Evolutionary conservation across 768 basidiomycete genomes (phyloP), one percentile per base, ranked within the genome.

Genomic region (Leccinum longicurvipes): DNA sequence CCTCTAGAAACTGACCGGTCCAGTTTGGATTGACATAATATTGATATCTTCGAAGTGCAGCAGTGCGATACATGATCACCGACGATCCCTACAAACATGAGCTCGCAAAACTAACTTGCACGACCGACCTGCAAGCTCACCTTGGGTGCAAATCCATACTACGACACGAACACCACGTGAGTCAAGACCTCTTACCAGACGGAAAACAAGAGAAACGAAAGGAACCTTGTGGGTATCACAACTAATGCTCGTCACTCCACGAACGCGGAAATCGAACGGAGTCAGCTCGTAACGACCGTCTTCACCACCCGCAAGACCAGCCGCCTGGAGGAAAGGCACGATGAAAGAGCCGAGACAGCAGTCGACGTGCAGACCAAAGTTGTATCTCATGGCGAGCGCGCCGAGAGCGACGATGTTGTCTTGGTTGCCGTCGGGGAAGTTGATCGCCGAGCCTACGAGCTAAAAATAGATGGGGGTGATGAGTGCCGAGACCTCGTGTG

Each of bases 71-170:
- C 94, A 98, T 97, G 64, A 98, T 85, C 41, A 97, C 92, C 15
- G 94, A 97, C 12, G 89, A 86, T 51, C 87, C 95, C 90, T 93
- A 60, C 7, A 14, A 19, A 19, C 10, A 8, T 47, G 27, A 48
- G 28, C 14, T 51, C 29, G 25, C 39, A 48, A 34, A 49, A 6
- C n/a, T 7, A 3, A 15, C 6, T 7, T 21, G 14, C 44, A 45
- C 42, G 12, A 27, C 47, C 14, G 28, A 46, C 36, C 44, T 36
- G 34, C 34, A 10, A 48, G 59, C 69, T 42, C 36, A 85, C 91
- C 80, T 98, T 98, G 14, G 94, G 93, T 21, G 94, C 86, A 70
- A 96, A 97, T 19, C 92, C 94, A 73, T 96, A 95, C 87, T 93
- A 57, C 60, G 56, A 23, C 23, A 31, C 17, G 25, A 51, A 32